These are phyloP conservation scores for Thermoascus crustaceus DNA, from an alignment of 2,329 filamentous ascomycete genomes.

Conservation along the genomic window DNA sequence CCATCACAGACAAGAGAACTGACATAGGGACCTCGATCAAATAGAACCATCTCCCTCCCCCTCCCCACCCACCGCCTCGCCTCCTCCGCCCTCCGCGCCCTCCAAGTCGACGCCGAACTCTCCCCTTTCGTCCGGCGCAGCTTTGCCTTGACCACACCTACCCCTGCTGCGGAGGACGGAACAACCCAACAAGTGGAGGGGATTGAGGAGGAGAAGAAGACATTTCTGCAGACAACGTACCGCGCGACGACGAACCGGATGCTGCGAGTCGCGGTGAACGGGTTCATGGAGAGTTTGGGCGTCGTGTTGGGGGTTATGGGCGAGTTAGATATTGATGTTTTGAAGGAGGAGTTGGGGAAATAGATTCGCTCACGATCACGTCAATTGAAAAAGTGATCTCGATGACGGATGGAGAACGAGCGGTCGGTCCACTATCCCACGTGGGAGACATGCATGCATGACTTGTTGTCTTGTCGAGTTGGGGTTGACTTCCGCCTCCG, in stretches of 20 bases:
- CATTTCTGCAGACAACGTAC: constrained; percentile 66
- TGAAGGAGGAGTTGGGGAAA: constrained; percentile 38
- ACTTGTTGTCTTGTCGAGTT: too few relatives aligned
- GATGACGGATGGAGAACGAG: too few relatives aligned
- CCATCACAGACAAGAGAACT: too few relatives aligned
- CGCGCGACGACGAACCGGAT: constrained; percentile 88
- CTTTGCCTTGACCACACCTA: constrained; percentile 60
- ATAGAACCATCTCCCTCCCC: constrained; percentile 66
- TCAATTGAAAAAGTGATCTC: background rate
- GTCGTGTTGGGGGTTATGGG: constrained; percentile 85
- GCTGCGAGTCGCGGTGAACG: constrained; percentile 91
- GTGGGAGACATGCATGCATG: too few relatives aligned
- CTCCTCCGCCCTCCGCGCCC: constrained; percentile 61
- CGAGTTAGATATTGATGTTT: constrained; percentile 76
- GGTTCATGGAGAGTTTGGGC: constrained; percentile 83
- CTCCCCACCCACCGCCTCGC: constrained; percentile 76
- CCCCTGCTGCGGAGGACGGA: constrained; percentile 21
- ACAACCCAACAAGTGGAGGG: constrained; percentile 13
- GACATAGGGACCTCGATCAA: too few relatives aligned
- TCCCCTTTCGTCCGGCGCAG: constrained; percentile 71
- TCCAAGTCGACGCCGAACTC: constrained; percentile 81
- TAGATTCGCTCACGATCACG: constrained; percentile 8
- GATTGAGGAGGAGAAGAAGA: constrained; percentile 30
- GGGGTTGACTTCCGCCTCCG: too few relatives aligned
- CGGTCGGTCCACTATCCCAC: too few relatives aligned